Percentiles rank a stretch among this genome's conserved stretches.
These are phyloP conservation scores for Botrytis fabae DNA, from an alignment of 2,329 filamentous ascomycete genomes.

Conservation along the genomic window DNA sequence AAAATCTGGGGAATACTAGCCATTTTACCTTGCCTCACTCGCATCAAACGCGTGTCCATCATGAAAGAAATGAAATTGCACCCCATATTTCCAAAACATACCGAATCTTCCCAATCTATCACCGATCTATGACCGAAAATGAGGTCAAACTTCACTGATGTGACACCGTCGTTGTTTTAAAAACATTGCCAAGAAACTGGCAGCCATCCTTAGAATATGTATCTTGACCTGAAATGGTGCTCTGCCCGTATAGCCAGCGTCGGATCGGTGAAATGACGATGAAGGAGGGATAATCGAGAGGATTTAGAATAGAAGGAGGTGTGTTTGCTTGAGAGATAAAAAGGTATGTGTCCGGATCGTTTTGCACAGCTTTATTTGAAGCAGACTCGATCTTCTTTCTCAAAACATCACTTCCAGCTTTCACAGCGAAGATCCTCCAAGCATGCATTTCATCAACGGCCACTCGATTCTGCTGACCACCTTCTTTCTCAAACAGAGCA, in stretches of 20 bases:
- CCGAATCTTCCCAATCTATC: slow-evolving; percentile 3
- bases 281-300: not conserved
- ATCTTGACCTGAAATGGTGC: not conserved
- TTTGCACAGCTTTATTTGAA: not conserved
- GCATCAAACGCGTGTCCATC: not conserved
- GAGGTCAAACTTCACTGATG: not conserved
- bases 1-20: not conserved
- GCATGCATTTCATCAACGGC: not conserved
- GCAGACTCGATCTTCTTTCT: not conserved
- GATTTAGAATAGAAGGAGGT: not conserved
- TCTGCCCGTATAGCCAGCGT: not conserved
- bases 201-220: not conserved
- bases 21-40: not conserved
- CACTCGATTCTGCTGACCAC: slow-evolving; percentile 22
- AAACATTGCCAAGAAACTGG: slow-evolving; percentile 1
- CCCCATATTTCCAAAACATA: not conserved
- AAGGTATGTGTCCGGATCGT: not conserved
- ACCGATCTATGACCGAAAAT: slow-evolving; percentile 15
- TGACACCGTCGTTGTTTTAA: not conserved
- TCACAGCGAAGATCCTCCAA: not conserved
- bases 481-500: slow-evolving; percentile 13
- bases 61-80: not conserved
- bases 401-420: not conserved
- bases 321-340: not conserved
- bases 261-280: not conserved